Conservation (phyloP, 164 flowering plant species). For the Malania oleifera region DNA sequence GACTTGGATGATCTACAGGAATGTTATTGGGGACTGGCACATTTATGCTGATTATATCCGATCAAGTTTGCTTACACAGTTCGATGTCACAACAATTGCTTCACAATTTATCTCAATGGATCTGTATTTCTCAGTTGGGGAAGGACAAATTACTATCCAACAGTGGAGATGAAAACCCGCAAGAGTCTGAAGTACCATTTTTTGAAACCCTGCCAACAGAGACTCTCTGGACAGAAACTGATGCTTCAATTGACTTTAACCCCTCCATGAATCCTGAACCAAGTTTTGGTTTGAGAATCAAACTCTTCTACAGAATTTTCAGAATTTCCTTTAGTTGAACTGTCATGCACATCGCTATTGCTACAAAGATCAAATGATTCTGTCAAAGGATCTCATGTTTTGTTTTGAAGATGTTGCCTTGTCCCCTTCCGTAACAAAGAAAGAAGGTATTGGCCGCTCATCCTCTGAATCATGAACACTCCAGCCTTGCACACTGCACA, state of each 20-base stretch:
- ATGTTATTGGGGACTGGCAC: not conserved
- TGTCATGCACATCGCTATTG: not conserved
- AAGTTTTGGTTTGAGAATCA: not conserved
- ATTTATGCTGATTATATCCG: not conserved
- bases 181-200: not conserved
- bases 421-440: not conserved
- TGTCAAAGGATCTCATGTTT: not conserved
- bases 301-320: not conserved
- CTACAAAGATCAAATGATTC: not conserved
- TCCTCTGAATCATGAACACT: not conserved
- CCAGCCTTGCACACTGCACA: not conserved
- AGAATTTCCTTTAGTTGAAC: not conserved
- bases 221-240: not conserved
- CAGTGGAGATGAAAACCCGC: too few relatives aligned
- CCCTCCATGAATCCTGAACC: not conserved
- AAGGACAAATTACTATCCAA: not conserved
- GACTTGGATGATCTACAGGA: not conserved
- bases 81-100: constrained; percentile 1
- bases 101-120: not conserved
- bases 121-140: not conserved
- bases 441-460: constrained; percentile 4
- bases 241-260: not conserved
- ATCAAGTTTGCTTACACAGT: not conserved
- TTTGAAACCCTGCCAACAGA: not conserved
- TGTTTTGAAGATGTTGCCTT: not conserved